Evolutionary conservation across 2,329 filamentous ascomycete species (phyloP), one percentile per base, ranked within the genome.

Genomic region (Aspergillus phoenicis): DNA sequence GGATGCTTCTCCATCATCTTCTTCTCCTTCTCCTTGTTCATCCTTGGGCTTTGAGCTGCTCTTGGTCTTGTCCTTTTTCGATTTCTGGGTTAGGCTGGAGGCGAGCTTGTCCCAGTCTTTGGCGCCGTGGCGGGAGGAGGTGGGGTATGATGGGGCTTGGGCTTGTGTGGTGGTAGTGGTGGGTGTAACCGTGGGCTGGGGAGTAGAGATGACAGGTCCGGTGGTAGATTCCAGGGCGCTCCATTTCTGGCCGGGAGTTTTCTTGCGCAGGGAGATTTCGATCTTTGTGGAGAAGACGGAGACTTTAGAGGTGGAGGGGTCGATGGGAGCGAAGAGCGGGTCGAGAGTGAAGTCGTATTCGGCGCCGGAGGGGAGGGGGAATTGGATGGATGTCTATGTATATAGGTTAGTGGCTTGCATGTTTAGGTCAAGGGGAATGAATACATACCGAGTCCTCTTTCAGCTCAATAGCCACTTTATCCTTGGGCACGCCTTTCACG

Each of bases 91-190:
- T 15, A 86, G 74, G 5, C 83, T 81, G 1, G 78, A 76, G 7
- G 83, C 87, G 2, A 97, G 72, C 64, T 88, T 91, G 73, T 99
- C 95, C 95, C 95, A 99, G 77, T 99, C 85, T 78, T 96, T 97
- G 3, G 91, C 87, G 0, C 93, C 94, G 1, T 80, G 83, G 63
- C 88, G 89, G 11, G 94, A 95, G 0, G 93, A 97, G 0, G 93
- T 94, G 1, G 95, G 94, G 73, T 98, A 97, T 0, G 83, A 78
- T 0, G 89, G 90, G n/a, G 26, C 53, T 4, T 68, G 33, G 24
- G 71, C 57, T 20, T 48, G 6, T 7, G 41, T 6, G 41, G 60
- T 41, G 33, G 57, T 22, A 15, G 56, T 20, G 8, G 68, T 45
- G 22, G 71, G 55, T 45, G 66, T 52, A 11, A 63, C 45, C 5